These are phyloP conservation scores for Pythium brachiatum DNA, from an alignment of 352 stramenopile genomes.

Conservation along the genomic window DNA sequence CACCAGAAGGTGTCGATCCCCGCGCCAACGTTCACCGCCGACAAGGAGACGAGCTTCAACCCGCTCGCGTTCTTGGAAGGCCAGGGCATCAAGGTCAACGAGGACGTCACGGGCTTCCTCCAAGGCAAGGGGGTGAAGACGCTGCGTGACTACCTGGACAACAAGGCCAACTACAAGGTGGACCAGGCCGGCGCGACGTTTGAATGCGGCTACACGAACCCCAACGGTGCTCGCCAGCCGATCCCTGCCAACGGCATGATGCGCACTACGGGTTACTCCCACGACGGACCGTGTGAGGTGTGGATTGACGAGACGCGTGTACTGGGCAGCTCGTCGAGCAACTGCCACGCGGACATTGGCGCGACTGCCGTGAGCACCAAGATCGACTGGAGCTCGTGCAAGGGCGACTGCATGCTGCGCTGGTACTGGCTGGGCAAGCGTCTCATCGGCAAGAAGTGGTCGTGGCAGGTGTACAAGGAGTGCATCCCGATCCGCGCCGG, in stretches of 20 bases:
- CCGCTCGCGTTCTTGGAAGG: constrained; percentile 3
- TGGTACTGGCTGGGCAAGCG: constrained; percentile 30
- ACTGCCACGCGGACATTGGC: constrained; percentile 22
- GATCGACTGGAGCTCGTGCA: constrained; percentile 26
- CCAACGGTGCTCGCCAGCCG: constrained; percentile 13
- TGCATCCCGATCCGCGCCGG: constrained; percentile 27
- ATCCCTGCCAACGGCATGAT: constrained; percentile 26
- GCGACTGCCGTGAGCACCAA: constrained; percentile 27
- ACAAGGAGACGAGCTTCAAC: constrained; percentile 6
- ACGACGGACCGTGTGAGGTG: constrained; percentile 18
- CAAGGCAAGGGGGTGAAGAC: constrained; percentile 34
- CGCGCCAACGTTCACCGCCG: constrained; percentile 1
- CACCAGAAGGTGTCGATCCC: neutral
- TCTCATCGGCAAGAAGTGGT: constrained; percentile 34
- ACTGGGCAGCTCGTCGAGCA: neutral
- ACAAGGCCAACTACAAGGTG: constrained; percentile 35
- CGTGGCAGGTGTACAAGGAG: constrained; percentile 60
- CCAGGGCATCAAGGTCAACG: constrained; percentile 38
- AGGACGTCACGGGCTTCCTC: constrained; percentile 38
- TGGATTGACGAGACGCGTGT: constrained; percentile 24
- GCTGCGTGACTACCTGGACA: constrained; percentile 38
- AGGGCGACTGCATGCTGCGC: constrained; percentile 18
- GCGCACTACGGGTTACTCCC: constrained; percentile 30
- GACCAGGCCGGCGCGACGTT: constrained; percentile 27
- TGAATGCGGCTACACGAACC: constrained; percentile 24